Base-by-base conservation (phyloP, 192 early-diverging fungal genomes). In the Coemansia sp. region DNA sequence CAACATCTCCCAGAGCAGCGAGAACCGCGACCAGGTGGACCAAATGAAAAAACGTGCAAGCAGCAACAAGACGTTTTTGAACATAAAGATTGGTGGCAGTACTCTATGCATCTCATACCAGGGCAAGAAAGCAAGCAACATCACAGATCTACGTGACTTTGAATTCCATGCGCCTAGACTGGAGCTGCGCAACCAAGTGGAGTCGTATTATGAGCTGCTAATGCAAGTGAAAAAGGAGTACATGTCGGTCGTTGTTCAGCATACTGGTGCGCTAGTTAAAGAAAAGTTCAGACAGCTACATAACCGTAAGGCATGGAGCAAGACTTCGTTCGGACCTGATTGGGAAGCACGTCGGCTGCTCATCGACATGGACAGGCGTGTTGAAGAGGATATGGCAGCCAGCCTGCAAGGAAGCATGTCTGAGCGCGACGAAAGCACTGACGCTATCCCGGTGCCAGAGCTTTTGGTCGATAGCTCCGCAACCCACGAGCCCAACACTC, bases 21-120 rank as follows among this genome's bases (percentile, higher is more conserved):
- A 70, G 19, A 64, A 72, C 64, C 60, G 59, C n/a, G 34, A 42
- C 37, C 57, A 80, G 81, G 59, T 94, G 2, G 75, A 80, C 45
- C 80, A 90, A 46, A 94, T 96, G 92, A 92, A 94, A 60, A 70
- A 72, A 38, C 72, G 93, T 7, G 91, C 94, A 9, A 82, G 86
- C 22, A 72, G 86, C 48, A 94, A 93, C 71, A 81, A 83, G 46
- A 88, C 88, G 27, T 96, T 96, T 74, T 83, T 96, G 18, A 86
- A 93, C 60, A 88, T 96, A 59, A 93, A 92, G 41, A 81, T 95
- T 23, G 90, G 90, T 0, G 85, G 82, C 10, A 83, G 82, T n/a
- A 81, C 81, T 32, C 82, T 87, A 46, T 92, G 90, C 46, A 64
- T 96, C 14, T 88, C 84, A 49, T 96, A 95, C 62, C 87, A 87